Percentiles rank a stretch among this genome's conserved stretches.
These are phyloP conservation scores for Penicillium roqueforti DNA, from an alignment of 495 filamentous ascomycete species.

Conservation along the genomic window DNA sequence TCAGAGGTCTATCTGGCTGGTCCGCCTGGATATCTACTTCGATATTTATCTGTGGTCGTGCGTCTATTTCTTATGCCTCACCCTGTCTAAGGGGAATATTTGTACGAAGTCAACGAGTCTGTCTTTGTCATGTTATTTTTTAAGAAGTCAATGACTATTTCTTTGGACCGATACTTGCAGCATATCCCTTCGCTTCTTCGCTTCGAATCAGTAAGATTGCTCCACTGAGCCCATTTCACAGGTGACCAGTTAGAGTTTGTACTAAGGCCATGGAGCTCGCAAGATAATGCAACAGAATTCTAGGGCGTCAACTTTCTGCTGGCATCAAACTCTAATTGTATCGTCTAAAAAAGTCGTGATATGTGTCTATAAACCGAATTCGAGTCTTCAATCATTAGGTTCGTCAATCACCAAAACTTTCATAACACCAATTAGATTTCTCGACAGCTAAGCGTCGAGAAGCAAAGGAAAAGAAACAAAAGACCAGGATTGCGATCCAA, in stretches of 20 bases:
- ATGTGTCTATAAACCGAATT: neutral
- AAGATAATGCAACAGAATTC: neutral
- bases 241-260: neutral
- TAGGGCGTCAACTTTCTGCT: neutral
- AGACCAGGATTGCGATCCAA: neutral
- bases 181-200: neutral
- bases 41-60: constrained; percentile 6
- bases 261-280: neutral
- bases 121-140: constrained; percentile 7
- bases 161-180: neutral
- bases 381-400: neutral
- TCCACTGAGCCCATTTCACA: neutral
- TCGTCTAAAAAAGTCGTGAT: neutral
- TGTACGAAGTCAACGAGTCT: constrained; percentile 11
- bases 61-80: constrained; percentile 7
- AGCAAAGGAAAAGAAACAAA: neutral
- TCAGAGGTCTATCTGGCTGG: constrained; percentile 6
- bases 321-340: neutral
- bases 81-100: neutral
- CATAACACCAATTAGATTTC: neutral
- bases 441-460: neutral
- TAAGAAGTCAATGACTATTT: constrained; percentile 7
- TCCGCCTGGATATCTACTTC: neutral
- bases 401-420: neutral
- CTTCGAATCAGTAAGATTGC: neutral